phyloP scores from a whole-genome alignment of 2,329 filamentous ascomycete genomes.

The Tolypocladium album region DNA sequence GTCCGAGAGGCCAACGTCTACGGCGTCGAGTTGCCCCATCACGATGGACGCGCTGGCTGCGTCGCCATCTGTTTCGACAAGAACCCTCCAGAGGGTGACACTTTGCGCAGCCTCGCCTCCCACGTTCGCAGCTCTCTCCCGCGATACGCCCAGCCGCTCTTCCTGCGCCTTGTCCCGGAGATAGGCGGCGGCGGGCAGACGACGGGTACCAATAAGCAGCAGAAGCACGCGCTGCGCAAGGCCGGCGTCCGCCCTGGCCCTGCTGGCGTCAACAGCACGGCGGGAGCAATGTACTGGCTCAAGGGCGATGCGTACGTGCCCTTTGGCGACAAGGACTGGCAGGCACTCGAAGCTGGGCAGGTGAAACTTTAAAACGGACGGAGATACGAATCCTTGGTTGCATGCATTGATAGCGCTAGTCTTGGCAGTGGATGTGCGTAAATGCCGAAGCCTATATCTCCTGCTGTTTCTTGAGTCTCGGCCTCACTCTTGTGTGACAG shows the following conservation, averaged over 20 bases:
- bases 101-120: conserved; percentile 48
- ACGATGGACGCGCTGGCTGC: conserved; percentile 78
- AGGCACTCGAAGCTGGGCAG: conserved; percentile 50
- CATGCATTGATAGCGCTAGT: neutral
- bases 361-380: conserved; percentile 50
- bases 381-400: neutral
- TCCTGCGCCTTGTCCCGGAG: conserved; percentile 55
- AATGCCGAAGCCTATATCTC: neutral
- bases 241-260: conserved; percentile 59
- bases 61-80: conserved; percentile 55
- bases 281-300: conserved; percentile 54
- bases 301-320: conserved; percentile 53
- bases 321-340: conserved; percentile 61
- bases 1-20: conserved; percentile 79
- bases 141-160: conserved; percentile 66
- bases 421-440: neutral
- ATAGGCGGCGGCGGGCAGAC: conserved; percentile 41
- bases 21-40: conserved; percentile 65
- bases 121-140: conserved; percentile 52
- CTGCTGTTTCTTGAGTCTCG: no score
- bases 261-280: neutral
- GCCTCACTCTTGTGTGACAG: no score
- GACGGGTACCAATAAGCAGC: conserved; percentile 83
- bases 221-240: conserved; percentile 62
- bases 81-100: conserved; percentile 27